A percentile compares a stretch with the other conserved stretches of the same genome.
Conservation (phyloP, 495 filamentous ascomycete species). For the Aspergillus coremiiformis region DNA sequence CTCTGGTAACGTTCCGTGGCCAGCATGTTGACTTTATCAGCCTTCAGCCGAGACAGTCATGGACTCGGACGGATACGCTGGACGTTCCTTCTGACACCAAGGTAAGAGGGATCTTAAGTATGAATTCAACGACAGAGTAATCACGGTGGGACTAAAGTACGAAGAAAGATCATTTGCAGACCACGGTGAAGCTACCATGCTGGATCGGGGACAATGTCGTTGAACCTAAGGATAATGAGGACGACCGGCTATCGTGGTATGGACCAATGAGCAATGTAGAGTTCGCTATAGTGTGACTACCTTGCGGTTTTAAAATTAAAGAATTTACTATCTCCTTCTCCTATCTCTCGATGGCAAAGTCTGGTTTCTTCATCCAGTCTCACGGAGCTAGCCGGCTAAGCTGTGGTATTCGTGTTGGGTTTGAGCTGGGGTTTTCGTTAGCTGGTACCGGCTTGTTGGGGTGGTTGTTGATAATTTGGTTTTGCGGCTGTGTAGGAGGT, state of each 20-base stretch:
- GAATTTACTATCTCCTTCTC: not conserved
- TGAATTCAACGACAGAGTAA: not conserved
- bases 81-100: not conserved
- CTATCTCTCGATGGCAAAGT: not conserved
- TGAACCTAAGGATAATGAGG: not conserved
- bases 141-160: not conserved
- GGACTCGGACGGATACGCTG: not conserved
- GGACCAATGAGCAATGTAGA: not conserved
- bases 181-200: not conserved
- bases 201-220: not conserved
- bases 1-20: not conserved
- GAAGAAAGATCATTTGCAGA: not conserved
- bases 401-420: too few relatives aligned
- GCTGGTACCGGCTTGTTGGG: too few relatives aligned
- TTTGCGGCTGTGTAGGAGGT: too few relatives aligned
- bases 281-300: not conserved
- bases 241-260: not conserved
- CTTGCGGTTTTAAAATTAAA: not conserved
- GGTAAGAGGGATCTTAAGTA: not conserved
- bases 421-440: too few relatives aligned
- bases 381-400: too few relatives aligned
- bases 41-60: not conserved
- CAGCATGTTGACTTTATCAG: not conserved
- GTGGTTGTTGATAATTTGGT: too few relatives aligned
- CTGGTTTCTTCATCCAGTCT: not conserved